Evolutionary conservation across 306 rosid species (phyloP).

Genomic region (Quercus parvula): DNA sequence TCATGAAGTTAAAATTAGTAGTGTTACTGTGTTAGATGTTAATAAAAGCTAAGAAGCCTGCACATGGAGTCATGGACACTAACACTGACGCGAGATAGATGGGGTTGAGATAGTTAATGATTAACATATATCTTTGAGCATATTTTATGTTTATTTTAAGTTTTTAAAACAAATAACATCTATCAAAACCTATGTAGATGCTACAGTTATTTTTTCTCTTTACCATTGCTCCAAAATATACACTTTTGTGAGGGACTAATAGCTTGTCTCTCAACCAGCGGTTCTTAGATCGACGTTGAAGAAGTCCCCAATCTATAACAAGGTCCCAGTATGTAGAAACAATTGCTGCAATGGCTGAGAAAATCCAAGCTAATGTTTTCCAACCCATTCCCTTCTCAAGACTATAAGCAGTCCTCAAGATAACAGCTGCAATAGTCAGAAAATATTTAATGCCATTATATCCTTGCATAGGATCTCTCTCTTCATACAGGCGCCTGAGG

Average conservation of each 20-base stretch:
- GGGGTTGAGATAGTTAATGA: too few relatives aligned
- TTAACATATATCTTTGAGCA: too few relatives aligned
- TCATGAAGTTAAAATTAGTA: background rate
- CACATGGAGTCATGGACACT: too few relatives aligned
- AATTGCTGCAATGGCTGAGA: constrained; percentile 50
- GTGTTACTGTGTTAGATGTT: background rate
- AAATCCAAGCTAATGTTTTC: constrained; percentile 39
- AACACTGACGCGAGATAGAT: too few relatives aligned
- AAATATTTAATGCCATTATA: constrained; percentile 56
- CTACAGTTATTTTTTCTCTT: background rate
- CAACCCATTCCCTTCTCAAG: constrained; percentile 27
- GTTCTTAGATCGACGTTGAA: constrained; percentile 52
- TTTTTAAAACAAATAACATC: too few relatives aligned
- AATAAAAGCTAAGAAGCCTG: too few relatives aligned
- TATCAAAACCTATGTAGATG: background rate
- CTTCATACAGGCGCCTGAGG: constrained; percentile 53
- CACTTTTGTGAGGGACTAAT: constrained; percentile 39
- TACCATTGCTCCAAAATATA: constrained; percentile 62
- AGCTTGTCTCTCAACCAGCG: constrained; percentile 75
- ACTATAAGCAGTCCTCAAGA: constrained; percentile 47
- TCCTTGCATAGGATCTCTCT: constrained; percentile 65
- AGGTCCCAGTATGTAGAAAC: constrained; percentile 66
- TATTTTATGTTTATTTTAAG: too few relatives aligned
- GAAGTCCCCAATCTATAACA: constrained; percentile 70
- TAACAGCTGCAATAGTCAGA: constrained; percentile 55